phyloP scores from a whole-genome alignment of 768 basidiomycete genomes.

The Suillus weaverae region DNA sequence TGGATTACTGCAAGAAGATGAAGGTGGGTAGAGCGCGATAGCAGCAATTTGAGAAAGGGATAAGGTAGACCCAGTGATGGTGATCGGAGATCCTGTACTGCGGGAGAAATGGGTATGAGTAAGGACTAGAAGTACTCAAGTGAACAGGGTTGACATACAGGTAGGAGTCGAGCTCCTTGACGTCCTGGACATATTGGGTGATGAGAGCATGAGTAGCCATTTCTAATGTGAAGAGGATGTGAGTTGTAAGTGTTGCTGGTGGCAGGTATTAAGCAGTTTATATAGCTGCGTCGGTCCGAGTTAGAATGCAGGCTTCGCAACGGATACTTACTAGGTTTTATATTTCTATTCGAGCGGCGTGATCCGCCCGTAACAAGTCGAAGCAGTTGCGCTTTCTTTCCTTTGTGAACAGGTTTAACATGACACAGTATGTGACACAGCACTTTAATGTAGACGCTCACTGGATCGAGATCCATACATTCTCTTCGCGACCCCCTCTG shows the following conservation, averaged over 20 bases:
- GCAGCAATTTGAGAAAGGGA: conserved; percentile 80
- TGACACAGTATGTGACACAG: conserved; percentile 4
- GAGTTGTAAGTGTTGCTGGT: neutral
- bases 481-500: neutral
- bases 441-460: neutral
- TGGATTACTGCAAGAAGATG: conserved; percentile 33
- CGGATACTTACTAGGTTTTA: neutral
- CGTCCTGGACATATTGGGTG: conserved; percentile 55
- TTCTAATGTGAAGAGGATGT: neutral
- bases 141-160: conserved; percentile 41
- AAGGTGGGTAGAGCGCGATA: conserved; percentile 60
- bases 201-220: conserved; percentile 38
- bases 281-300: neutral
- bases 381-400: neutral
- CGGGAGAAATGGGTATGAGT: conserved; percentile 7
- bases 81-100: conserved; percentile 63
- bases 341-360: neutral
- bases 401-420: conserved; percentile 2
- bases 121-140: neutral
- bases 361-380: neutral
- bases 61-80: conserved; percentile 68
- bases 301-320: neutral
- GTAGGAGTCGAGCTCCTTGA: conserved; percentile 63
- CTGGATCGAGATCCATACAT: neutral
- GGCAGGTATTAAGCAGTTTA: neutral